Base-by-base conservation (phyloP, 2,329 filamentous ascomycete species). In the Microdochium paspali region DNA sequence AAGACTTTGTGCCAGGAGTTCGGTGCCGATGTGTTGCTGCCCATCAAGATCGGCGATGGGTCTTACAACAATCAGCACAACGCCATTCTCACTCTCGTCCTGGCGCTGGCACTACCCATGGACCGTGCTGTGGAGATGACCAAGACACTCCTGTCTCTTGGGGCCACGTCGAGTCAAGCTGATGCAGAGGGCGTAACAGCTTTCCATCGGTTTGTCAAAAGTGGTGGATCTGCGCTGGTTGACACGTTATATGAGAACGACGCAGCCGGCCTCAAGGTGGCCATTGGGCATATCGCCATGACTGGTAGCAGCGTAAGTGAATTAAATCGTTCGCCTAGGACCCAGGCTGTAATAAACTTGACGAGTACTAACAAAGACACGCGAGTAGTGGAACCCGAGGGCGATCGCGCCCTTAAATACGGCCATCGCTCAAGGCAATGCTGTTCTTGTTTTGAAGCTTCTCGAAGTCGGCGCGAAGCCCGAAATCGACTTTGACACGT, bases 21-120 rank as follows among this genome's bases (percentile, higher is more conserved):
- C 57, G 89, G 87, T 7, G 87, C 87, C 4, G 87, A 94, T 61
- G 74, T 85, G 1, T 69, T 90, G 15, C 69, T 89, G 21, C 87
- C 88, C 0, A 72, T 93, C 59, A 90, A 90, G 62, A 72, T 85
- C 24, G 58, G 76, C 10, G 63, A 73, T 48, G 62, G 67, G 1
- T 58, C 68, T 48, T 56, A 75, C 48, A 73, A 72, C 44, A 66
- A 66, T 3, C 73, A 77, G 2, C 67, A 69, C 24, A 74, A 68
- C 1, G 85, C 82, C 0, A 82, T 91, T 42, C 68, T 93, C 44
- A 85, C 82, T 0, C 66, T 91, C 7, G 74, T 80, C 1, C 70
- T 94, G n/a, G 78, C 84, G 1, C 65, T 87, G 24, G 67, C 74
- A 10, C 75, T 90, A 5, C 79, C 85, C 0, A 54, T 72, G 0